Evolutionary conservation across 345 rosid species (phyloP).

Genomic region (Melastoma malabathricum): DNA sequence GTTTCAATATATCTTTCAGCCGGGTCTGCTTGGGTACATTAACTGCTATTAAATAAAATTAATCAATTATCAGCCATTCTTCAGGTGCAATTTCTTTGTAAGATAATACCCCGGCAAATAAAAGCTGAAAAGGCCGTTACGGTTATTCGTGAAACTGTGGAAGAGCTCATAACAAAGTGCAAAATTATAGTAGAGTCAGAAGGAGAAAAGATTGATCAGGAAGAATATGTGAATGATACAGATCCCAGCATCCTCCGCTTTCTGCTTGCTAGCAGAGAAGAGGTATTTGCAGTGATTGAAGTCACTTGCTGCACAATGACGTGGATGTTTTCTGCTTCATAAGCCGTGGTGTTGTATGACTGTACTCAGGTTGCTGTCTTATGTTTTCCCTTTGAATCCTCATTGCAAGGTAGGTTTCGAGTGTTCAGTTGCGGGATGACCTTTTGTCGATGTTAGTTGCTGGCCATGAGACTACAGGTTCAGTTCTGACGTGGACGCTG

Average conservation of each 20-base stretch:
- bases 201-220: conserved; percentile 70
- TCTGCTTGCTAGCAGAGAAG: conserved; percentile 93
- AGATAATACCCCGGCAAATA: conserved; percentile 81
- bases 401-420: conserved; percentile 45
- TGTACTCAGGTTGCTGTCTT: not conserved
- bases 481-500: conserved; percentile 89
- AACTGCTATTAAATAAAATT: conserved; percentile 2
- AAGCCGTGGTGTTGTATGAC: too few relatives aligned
- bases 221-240: conserved; percentile 83
- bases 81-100: conserved; percentile 58
- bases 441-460: conserved; percentile 94
- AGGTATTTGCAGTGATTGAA: conserved; percentile 24
- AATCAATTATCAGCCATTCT: conserved; percentile 3
- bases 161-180: conserved; percentile 69
- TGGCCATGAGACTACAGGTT: conserved; percentile 95
- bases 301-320: too few relatives aligned
- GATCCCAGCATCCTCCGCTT: conserved; percentile 92
- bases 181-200: conserved; percentile 85
- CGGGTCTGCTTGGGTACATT: not conserved
- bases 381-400: not conserved
- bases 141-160: conserved; percentile 60
- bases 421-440: conserved; percentile 77
- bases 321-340: not conserved
- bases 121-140: conserved; percentile 82
- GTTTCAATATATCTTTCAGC: not conserved